phyloP scores from a whole-genome alignment of 2,329 filamentous ascomycete genomes.

The Claviceps quebecensis region DNA sequence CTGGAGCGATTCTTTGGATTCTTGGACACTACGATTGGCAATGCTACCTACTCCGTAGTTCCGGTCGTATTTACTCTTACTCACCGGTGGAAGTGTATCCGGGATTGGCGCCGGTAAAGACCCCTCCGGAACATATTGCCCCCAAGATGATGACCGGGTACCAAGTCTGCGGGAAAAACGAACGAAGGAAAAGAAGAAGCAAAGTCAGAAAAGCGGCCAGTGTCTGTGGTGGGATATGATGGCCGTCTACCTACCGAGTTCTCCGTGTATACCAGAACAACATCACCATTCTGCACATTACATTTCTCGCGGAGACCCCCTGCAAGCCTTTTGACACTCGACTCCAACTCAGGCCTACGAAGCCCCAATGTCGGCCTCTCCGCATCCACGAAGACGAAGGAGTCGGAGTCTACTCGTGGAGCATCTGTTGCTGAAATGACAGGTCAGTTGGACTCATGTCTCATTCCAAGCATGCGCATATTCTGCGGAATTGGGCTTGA shows the following conservation, averaged over 20 bases:
- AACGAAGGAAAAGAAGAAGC: background rate
- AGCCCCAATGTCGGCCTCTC: background rate
- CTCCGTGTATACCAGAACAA: background rate
- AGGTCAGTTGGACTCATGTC: background rate
- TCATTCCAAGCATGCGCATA: background rate
- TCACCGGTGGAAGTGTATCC: background rate
- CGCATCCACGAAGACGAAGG: background rate
- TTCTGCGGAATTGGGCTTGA: background rate
- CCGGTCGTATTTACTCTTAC: background rate
- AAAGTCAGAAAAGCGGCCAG: background rate
- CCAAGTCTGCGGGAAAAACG: background rate
- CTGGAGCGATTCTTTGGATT: background rate
- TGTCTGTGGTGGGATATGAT: background rate
- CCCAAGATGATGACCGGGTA: background rate
- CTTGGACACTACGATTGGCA: background rate
- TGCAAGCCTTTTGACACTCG: background rate
- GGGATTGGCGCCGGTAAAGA: background rate
- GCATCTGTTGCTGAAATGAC: background rate
- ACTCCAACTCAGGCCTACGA: background rate
- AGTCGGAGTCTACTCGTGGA: background rate
- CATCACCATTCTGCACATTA: background rate
- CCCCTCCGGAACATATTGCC: background rate
- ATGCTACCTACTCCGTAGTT: background rate
- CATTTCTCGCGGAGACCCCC: background rate
- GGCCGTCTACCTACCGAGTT: background rate